Evolutionary conservation across 345 rosid genomes (phyloP).

Genomic region (Hibiscus tridactylites): DNA sequence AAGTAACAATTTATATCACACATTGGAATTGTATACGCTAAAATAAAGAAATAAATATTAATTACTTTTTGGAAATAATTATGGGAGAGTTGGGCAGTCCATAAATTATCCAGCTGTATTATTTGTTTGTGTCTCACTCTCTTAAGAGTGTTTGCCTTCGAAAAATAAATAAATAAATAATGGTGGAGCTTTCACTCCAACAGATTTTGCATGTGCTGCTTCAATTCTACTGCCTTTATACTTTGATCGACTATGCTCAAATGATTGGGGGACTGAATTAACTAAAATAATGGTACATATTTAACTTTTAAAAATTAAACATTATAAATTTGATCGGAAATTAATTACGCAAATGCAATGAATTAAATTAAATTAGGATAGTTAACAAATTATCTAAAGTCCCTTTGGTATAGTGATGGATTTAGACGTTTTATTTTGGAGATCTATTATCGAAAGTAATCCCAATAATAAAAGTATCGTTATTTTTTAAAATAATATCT

Average conservation of each 20-base stretch:
- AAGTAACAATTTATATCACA: too few species aligned
- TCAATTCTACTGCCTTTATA: not conserved
- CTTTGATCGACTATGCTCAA: not conserved
- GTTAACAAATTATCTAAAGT: not conserved
- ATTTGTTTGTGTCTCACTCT: not conserved
- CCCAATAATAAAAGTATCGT: too few species aligned
- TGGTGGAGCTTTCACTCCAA: not conserved
- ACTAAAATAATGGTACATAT: too few species aligned
- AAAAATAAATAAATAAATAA: too few species aligned
- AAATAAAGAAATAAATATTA: too few species aligned
- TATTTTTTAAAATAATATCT: too few species aligned
- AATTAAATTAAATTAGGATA: too few species aligned
- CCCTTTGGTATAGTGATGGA: too few species aligned
- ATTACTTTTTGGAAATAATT: not conserved
- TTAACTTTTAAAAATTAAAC: not conserved
- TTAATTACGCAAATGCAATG: not conserved
- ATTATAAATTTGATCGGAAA: not conserved
- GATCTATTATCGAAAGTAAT: too few species aligned
- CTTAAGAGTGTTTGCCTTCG: not conserved
- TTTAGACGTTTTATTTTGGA: too few species aligned
- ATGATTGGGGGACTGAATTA: not conserved
- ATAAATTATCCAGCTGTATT: conserved; percentile 11
- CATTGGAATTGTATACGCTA: too few species aligned
- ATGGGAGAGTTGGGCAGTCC: conserved; percentile 13
- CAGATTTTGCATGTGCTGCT: not conserved